A percentile compares a stretch with the other conserved stretches of the same genome.
These are phyloP conservation scores for Apiotrichum mycotoxinovorans DNA, from an alignment of 1,284 basidiomycete genomes.

Conservation along the genomic window DNA sequence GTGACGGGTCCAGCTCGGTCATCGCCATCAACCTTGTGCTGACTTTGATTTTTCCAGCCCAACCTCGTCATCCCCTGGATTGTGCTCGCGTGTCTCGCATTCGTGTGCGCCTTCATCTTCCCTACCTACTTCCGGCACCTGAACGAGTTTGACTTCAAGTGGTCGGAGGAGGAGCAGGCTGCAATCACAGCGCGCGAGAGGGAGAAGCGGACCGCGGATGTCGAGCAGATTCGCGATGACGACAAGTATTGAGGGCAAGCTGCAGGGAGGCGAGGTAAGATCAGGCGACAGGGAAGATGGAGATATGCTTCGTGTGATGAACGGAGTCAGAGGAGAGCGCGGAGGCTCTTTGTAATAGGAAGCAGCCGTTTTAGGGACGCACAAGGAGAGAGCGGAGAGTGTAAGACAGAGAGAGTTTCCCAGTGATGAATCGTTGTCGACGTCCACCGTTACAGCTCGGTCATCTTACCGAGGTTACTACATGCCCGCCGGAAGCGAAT, in stretches of 20 bases:
- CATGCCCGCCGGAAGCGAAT: too few species aligned
- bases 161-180: neutral
- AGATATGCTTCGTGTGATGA: too few species aligned
- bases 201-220: too few species aligned
- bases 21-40: neutral
- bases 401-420: too few species aligned
- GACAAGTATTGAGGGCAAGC: neutral
- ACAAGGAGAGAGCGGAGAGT: too few species aligned
- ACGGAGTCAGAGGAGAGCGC: too few species aligned
- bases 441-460: too few species aligned
- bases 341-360: too few species aligned
- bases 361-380: too few species aligned
- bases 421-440: too few species aligned
- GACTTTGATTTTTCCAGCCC: slow-evolving; percentile 25
- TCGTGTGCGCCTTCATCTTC: slow-evolving; percentile 28
- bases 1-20: neutral
- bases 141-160: slow-evolving; percentile 27
- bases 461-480: too few species aligned
- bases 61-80: slow-evolving; percentile 52
- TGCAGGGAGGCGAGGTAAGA: neutral
- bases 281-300: too few species aligned
- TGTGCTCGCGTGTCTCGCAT: slow-evolving; percentile 42
- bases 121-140: slow-evolving; percentile 27
- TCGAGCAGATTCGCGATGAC: neutral
- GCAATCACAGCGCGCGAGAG: neutral